These are phyloP conservation scores for Populus hybrid DNA, from an alignment of 441 rosid genomes.

Conservation along the genomic window DNA sequence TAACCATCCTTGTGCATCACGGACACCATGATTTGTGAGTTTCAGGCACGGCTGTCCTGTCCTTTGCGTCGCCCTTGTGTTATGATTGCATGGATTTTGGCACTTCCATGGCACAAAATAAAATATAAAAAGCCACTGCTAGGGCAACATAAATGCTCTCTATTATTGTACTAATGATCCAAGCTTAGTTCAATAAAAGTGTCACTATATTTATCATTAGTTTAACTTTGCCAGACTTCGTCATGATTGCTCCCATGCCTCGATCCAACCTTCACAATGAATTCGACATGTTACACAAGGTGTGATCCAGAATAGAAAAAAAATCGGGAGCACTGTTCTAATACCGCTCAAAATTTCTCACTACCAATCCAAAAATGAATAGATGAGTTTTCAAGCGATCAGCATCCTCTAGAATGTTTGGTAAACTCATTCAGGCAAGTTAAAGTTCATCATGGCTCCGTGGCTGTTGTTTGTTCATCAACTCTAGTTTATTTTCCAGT, in stretches of 20 bases:
- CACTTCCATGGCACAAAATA: neutral
- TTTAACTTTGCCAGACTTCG: neutral
- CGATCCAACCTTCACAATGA: conserved; percentile 7
- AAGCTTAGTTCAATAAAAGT: neutral
- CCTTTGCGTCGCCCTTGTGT: too few species aligned
- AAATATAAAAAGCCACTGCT: neutral
- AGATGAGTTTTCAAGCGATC: conserved; percentile 5
- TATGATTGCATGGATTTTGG: neutral
- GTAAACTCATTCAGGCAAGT: conserved; percentile 4
- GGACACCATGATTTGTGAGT: neutral
- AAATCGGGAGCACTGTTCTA: neutral
- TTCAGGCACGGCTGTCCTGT: neutral
- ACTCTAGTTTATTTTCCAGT: conserved; percentile 62
- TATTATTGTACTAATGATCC: neutral
- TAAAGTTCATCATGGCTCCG: conserved; percentile 72
- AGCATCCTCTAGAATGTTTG: conserved; percentile 13
- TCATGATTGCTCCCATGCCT: neutral
- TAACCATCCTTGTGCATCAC: too few species aligned
- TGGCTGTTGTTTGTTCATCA: conserved; percentile 60
- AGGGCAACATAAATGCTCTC: neutral
- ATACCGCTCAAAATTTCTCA: neutral
- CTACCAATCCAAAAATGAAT: conserved; percentile 4
- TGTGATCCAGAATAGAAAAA: conserved; percentile 4
- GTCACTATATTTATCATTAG: neutral
- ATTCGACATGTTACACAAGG: neutral